These are phyloP conservation scores for Lenwebbia sp. DNA, from an alignment of 345 rosid species.

Conservation along the genomic window DNA sequence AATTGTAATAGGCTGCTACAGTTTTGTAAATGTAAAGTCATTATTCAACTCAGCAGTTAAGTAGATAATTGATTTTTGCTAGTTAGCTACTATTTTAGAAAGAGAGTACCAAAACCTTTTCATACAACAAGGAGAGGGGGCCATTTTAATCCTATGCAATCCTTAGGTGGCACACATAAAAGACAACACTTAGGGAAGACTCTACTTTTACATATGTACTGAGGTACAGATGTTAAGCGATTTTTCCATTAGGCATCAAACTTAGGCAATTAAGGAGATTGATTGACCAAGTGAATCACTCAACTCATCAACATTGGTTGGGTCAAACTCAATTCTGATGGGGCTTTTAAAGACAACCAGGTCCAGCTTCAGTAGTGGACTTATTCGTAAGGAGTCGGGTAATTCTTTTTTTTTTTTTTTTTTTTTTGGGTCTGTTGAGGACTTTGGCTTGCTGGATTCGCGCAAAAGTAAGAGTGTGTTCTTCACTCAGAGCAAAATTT, in stretches of 20 bases:
- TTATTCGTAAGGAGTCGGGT: no score
- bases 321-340: no score
- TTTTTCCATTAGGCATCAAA: background rate
- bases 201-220: background rate
- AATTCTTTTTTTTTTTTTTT: no score
- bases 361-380: no score
- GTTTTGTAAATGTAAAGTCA: background rate
- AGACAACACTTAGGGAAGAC: background rate
- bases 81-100: background rate
- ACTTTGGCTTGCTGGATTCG: no score
- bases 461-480: no score
- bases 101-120: background rate
- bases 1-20: background rate
- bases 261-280: background rate
- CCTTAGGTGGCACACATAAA: background rate
- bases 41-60: background rate
- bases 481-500: background rate
- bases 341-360: no score
- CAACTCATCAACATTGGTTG: no score
- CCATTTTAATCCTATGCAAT: background rate
- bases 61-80: background rate
- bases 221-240: background rate
- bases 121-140: background rate
- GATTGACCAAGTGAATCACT: background rate
- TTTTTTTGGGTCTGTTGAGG: no score